Conservation (phyloP, 352 stramenopile species). For the Lagenidium giganteum region DNA sequence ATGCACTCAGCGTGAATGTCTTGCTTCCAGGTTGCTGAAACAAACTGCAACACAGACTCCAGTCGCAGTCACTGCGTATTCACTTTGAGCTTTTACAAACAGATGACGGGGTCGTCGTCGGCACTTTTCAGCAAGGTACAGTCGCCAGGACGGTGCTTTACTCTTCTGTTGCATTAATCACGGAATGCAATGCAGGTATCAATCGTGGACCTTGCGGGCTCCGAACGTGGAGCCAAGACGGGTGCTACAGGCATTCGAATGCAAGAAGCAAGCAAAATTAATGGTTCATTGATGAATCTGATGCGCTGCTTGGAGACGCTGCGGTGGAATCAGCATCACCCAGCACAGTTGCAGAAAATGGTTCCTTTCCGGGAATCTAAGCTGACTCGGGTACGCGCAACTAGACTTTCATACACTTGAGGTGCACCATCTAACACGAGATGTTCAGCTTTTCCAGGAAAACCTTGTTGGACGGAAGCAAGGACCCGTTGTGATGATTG, state of each 20-base stretch:
- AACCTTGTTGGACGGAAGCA: conserved; percentile 77
- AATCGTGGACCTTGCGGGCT: conserved; percentile 95
- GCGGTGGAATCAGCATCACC: conserved; percentile 88
- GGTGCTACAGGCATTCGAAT: conserved; percentile 84
- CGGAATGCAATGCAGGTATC: no score
- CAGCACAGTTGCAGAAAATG: conserved; percentile 71
- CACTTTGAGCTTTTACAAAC: conserved; percentile 69
- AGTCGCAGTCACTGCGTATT: conserved; percentile 91
- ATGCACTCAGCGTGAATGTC: no score
- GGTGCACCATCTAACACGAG: not conserved
- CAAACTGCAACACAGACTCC: conserved; percentile 86
- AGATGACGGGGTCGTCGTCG: conserved; percentile 21
- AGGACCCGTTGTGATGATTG: conserved; percentile 92
- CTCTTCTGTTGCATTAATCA: no score
- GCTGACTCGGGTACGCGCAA: conserved; percentile 77
- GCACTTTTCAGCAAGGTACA: conserved; percentile 54
- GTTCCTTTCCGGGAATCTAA: conserved; percentile 97
- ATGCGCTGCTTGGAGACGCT: conserved; percentile 96
- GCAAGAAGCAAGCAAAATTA: conserved; percentile 98
- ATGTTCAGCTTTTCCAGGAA: conserved; percentile 90
- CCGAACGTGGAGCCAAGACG: conserved; percentile 68
- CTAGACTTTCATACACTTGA: not conserved
- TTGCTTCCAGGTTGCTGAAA: no score
- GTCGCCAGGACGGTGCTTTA: no score
- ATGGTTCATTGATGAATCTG: conserved; percentile 97